Evolutionary conservation across 2,329 filamentous ascomycete species (phyloP), one percentile per base, ranked within the genome.

Genomic region (Pseudocercospora macadamiae): DNA sequence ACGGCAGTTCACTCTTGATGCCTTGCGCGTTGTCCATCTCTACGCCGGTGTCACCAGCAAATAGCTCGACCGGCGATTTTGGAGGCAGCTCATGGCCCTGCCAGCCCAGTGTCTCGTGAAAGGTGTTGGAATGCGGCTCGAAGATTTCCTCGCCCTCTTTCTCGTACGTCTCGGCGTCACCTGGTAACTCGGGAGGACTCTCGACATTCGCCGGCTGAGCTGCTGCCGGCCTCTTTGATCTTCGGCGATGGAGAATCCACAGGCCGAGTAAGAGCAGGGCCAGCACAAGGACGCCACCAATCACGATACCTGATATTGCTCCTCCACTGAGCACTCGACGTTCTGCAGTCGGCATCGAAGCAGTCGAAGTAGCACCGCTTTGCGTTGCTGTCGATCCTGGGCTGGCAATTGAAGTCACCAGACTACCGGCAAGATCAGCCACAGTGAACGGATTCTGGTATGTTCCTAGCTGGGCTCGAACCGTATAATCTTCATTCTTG

Each of bases 1-100:
- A 47, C 12, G 12, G 42, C 3, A 47, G 16, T 18, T 47, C 42
- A 14, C 42, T 21, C 23, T 28, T 47, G 19, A 47, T 21, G 4
- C 21, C 42, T 23, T 28, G 42, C 10, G 32, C 49, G 39, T 53
- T 23, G n/a, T 51, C 32, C 45, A 56, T 34, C 45, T 56, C 54
- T 19, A 42, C 23, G 26, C 21, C 45, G 8, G 54, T 23, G 21
- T 56, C 45, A 19, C 48, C 44, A 4, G 54, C 26, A 23, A 28
- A 51, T 12, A 42, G 19, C 26, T 56, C 32, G 21, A 44, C 32
- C 9, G 54, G 45, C n/a, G 18, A 28, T 18, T 26, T 26, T 23
- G 30, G 32, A 37, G 54, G 44, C 32, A 49, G 16, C 12, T 55
- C 54, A 34, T 45, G 39, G 10, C 42, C 21, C 26, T 47, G 9